Evolutionary conservation across 805 yeast species (phyloP), one percentile per base, ranked within the genome.

Genomic region (Candida nemodendra): DNA sequence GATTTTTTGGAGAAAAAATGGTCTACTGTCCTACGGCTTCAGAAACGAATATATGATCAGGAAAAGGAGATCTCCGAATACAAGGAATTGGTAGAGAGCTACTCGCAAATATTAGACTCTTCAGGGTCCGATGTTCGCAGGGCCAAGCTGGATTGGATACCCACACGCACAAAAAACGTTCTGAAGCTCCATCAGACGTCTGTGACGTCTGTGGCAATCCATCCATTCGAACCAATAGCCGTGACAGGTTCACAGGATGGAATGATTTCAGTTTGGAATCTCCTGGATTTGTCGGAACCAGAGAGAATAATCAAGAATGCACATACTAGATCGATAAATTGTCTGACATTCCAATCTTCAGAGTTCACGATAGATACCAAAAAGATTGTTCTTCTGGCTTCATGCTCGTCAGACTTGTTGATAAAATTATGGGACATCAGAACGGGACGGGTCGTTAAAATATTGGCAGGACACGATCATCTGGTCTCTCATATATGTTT

Each of bases 391-490:
- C 46, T 69, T 0, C 54, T 74, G 25, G 79, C 76, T 15, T 66
- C 79, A 0, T 71, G 78, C 41, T 72, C 79, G 1, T 60, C 77
- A 2, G 82, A 77, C 51, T 56, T 76, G 31, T 50, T 46, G 6
- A 74, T 88, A 38, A 84, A 84, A 54, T 61, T 88, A 3, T 89
- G 95, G 93, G 83, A 80, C 51, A 69, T 76, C 12, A 19, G 42
- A 6, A 27, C 48, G 8, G 46, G 44, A 5, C 37, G 44, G 16
- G 31, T 44, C 30, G 56, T 77, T 1, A 69, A 87, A 25, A 78
- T 88, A 1, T 61, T 90, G 16, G 64, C 79, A 0, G 96, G 96
- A 9, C 98, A 90, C 62, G 95, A 88, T 43, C 96, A 90, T 57
- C 77, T 93, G 1, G 79, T 90, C 0, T 84, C 95, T 0, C 64